Conservation (phyloP, 345 rosid genomes). For the Populus nigra region DNA sequence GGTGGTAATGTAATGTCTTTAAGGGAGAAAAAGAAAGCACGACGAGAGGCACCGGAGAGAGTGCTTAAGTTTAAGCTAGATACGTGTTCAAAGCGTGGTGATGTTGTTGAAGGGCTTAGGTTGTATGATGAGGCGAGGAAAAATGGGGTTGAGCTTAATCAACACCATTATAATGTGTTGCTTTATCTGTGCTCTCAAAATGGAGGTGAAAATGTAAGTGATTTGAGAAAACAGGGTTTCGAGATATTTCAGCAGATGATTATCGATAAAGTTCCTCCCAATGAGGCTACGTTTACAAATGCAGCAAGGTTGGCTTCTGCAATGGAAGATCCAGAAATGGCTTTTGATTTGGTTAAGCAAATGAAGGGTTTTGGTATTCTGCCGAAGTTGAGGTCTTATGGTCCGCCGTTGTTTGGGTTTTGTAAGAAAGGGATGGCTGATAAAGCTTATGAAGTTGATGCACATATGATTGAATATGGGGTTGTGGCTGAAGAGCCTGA, state of each 20-base stretch:
- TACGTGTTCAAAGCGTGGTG: slow-evolving; percentile 61
- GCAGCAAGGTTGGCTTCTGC: slow-evolving; percentile 75
- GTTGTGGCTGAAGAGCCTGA: slow-evolving; percentile 82
- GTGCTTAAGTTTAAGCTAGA: slow-evolving; percentile 53
- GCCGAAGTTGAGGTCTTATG: slow-evolving; percentile 83
- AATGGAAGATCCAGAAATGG: slow-evolving; percentile 80
- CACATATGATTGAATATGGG: slow-evolving; percentile 70
- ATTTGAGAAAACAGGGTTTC: slow-evolving; percentile 56
- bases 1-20: slow-evolving; percentile 29
- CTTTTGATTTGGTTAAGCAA: slow-evolving; percentile 78
- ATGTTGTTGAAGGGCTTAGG: slow-evolving; percentile 66
- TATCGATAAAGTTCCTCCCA: slow-evolving; percentile 59
- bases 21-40: slow-evolving; percentile 51
- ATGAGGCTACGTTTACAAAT: slow-evolving; percentile 87
- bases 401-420: slow-evolving; percentile 79
- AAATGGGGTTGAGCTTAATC: slow-evolving; percentile 44
- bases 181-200: slow-evolving; percentile 74
- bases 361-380: slow-evolving; percentile 66
- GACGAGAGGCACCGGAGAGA: slow-evolving; percentile 56
- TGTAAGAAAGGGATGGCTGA: slow-evolving; percentile 58
- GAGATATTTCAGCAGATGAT: slow-evolving; percentile 79
- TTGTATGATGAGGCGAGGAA: slow-evolving; percentile 74
- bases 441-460: slow-evolving; percentile 78
- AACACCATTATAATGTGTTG: slow-evolving; percentile 64
- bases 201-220: slow-evolving; percentile 29